Evolutionary conservation across 768 basidiomycete species (phyloP).

Genomic region (Russula sp.): DNA sequence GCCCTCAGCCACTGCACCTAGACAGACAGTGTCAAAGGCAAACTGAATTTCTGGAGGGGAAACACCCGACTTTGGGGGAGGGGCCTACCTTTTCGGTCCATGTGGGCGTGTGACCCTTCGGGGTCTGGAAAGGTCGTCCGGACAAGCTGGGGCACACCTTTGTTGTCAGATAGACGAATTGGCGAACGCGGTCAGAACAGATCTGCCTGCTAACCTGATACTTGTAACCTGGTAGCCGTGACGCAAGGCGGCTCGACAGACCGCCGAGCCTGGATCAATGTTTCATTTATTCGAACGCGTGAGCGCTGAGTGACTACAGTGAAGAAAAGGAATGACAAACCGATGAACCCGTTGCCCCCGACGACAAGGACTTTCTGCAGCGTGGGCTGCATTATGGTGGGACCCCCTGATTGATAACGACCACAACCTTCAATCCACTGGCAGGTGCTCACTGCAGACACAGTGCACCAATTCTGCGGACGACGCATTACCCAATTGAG

Average conservation of each 20-base stretch:
- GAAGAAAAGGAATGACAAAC: slow-evolving; percentile 35
- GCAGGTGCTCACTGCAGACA: neutral
- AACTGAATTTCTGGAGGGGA: slow-evolving; percentile 5
- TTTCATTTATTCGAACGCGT: neutral
- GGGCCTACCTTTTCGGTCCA: slow-evolving; percentile 68
- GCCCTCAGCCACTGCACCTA: slow-evolving; percentile 87
- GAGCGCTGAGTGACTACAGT: neutral
- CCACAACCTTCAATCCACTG: neutral
- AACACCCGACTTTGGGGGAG: slow-evolving; percentile 19
- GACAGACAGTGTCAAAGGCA: slow-evolving; percentile 8
- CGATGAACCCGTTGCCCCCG: slow-evolving; percentile 98
- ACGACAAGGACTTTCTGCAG: slow-evolving; percentile 76
- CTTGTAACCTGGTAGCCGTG: slow-evolving; percentile 85
- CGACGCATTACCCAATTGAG: neutral
- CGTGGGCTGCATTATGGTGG: slow-evolving; percentile 24
- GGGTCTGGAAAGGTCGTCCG: slow-evolving; percentile 76
- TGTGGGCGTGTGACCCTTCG: slow-evolving; percentile 84
- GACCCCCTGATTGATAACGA: neutral
- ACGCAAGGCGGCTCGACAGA: slow-evolving; percentile 82
- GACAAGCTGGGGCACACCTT: slow-evolving; percentile 55
- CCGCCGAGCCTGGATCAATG: slow-evolving; percentile 67
- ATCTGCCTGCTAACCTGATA: slow-evolving; percentile 57
- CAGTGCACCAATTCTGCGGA: neutral
- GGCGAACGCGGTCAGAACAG: neutral
- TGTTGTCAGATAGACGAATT: neutral